Evolutionary conservation across 2,329 filamentous ascomycete genomes (phyloP), one percentile per base, ranked within the genome.

Genomic region (Pseudogymnoascus sp.): DNA sequence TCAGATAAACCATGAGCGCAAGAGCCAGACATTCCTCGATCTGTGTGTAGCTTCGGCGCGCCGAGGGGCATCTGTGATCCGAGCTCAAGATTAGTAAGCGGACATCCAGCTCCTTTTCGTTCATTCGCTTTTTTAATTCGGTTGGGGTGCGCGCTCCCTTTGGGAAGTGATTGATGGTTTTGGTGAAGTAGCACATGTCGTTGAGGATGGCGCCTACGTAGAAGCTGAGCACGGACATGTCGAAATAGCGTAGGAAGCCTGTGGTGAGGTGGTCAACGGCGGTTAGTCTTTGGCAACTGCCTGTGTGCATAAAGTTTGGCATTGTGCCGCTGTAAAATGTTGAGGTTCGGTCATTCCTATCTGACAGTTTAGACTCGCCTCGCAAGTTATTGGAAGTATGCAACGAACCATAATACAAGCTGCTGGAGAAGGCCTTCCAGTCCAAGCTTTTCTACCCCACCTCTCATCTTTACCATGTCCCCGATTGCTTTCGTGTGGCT

Each of bases 101-200:
- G 14, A 31, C 47, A 31, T 53, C 47, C 7, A 53, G 47, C 31
- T 53, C 47, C 31, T 53, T 53, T 7, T 5, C 47, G 6, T 53
- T 53, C 14, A 53, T 53, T 12, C 25, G 23, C 31, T 16, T 53
- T 53, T 3, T 8, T 14, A 53, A 16, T 11, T 53, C 47, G n/a
- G 14, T 11, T 7, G 47, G 47, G 14, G 31, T 31, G 4, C 23
- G 14, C 16, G 47, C 8, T n/a, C 25, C 23, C n/a, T 53, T 53
- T 53, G 47, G 47, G n/a, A 31, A 16, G 7, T n/a, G 28, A 53
- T 53, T 31, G 14, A 53, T 31, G 25, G 25, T 12, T 53, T 31
- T 53, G 14, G 47, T 53, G 47, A 53, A 53, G 47, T 28, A 53
- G 47, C 47, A 53, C 47, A 53, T 53, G 14, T 53, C 47, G 10